A percentile compares a stretch with the other conserved stretches of the same genome.
Evolutionary conservation across 2,329 filamentous ascomycete genomes (phyloP).

Genomic region (Cryphonectria carpinicola): DNA sequence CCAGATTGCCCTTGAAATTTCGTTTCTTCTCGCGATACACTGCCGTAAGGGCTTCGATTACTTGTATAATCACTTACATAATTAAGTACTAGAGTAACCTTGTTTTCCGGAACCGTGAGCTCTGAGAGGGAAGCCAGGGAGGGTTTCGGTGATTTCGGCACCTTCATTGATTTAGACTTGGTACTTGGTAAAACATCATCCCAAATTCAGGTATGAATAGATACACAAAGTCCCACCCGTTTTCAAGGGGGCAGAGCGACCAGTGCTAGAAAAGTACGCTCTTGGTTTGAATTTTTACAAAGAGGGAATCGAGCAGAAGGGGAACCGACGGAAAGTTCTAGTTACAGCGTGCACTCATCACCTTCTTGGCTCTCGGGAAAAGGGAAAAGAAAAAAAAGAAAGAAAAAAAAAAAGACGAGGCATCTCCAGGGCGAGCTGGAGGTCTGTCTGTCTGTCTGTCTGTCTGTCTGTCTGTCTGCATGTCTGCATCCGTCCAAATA

Average conservation of each 20-base stretch:
- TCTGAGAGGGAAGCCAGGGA: too few species aligned
- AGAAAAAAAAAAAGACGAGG: too few species aligned
- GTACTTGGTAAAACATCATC: not conserved
- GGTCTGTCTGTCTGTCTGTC: too few species aligned
- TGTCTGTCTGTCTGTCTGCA: too few species aligned
- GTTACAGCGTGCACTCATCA: too few species aligned
- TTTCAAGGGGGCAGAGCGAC: not conserved
- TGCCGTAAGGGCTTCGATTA: not conserved
- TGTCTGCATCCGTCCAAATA: not conserved
- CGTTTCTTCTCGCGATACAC: not conserved
- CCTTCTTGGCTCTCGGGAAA: too few species aligned
- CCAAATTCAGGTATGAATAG: not conserved
- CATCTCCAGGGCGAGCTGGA: too few species aligned
- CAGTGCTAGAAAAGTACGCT: not conserved
- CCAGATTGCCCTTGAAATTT: not conserved
- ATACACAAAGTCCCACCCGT: not conserved
- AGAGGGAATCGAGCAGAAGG: too few species aligned
- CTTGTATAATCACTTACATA: not conserved
- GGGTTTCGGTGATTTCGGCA: not conserved
- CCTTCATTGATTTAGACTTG: not conserved
- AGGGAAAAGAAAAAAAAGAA: too few species aligned
- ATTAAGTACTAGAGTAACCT: not conserved
- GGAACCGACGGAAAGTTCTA: too few species aligned
- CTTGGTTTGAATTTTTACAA: not conserved
- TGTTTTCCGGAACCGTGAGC: not conserved